Percentiles rank a stretch among this genome's conserved stretches.
These are phyloP conservation scores for Sodiomyces alkalinus DNA, from an alignment of 2,329 filamentous ascomycete species.

Conservation along the genomic window DNA sequence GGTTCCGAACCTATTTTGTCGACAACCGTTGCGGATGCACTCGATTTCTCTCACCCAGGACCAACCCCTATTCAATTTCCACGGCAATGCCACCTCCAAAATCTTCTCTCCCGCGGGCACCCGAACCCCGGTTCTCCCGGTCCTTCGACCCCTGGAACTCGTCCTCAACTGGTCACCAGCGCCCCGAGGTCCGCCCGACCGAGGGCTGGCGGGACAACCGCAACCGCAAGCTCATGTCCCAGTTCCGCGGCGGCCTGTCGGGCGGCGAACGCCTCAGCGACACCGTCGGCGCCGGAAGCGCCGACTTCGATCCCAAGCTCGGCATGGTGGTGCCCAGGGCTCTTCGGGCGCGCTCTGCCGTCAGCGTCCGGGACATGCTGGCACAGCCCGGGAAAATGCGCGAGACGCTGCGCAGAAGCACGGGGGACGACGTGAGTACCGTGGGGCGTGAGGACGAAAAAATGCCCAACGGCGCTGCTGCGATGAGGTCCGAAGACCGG, in stretches of 20 bases:
- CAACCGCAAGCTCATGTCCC: constrained; percentile 50
- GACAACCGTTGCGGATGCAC: too few relatives aligned
- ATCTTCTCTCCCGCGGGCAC: constrained; percentile 15
- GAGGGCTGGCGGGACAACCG: constrained; percentile 58
- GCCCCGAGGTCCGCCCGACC: constrained; percentile 50
- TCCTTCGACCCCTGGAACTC: constrained; percentile 58
- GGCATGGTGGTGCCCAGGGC: constrained; percentile 28
- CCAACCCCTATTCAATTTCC: too few relatives aligned
- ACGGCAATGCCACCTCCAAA: constrained; percentile 1
- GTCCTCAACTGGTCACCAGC: constrained; percentile 63
- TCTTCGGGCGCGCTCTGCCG: constrained; percentile 20
- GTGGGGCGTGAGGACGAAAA: constrained; percentile 27
- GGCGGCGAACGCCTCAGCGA: constrained; percentile 48
- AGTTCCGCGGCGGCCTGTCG: constrained; percentile 44
- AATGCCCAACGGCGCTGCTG: too few relatives aligned
- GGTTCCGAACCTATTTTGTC: too few relatives aligned
- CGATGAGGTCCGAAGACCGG: too few relatives aligned
- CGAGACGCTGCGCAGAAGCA: constrained; percentile 16
- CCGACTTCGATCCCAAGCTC: constrained; percentile 32
- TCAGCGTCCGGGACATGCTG: constrained; percentile 40
- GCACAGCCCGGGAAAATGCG: constrained; percentile 28
- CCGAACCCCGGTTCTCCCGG: constrained; percentile 25
- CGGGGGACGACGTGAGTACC: constrained; percentile 28
- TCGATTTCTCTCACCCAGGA: too few relatives aligned
- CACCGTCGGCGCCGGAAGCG: constrained; percentile 47